phyloP scores from a whole-genome alignment of 352 stramenopile species.

The Peronospora belbahrii region DNA sequence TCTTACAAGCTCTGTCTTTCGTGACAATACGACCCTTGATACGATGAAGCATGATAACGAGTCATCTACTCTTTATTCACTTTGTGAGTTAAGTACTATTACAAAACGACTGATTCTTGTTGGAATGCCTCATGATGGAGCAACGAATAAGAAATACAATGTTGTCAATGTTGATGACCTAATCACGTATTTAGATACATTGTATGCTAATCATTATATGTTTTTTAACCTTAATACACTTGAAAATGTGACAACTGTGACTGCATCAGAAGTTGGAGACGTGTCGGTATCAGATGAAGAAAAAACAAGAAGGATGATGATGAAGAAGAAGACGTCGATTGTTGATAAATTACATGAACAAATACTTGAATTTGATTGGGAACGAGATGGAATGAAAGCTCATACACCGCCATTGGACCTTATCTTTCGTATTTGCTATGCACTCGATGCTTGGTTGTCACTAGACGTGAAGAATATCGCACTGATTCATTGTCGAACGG shows the following conservation, averaged over 20 bases:
- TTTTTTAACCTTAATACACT: constrained; percentile 78
- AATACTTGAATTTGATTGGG: constrained; percentile 80
- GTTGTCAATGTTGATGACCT: constrained; percentile 69
- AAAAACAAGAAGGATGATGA: no score
- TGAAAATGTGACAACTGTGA: constrained; percentile 22
- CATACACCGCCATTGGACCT: constrained; percentile 75
- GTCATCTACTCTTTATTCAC: no score
- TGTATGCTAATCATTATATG: constrained; percentile 57
- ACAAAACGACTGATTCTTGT: constrained; percentile 55
- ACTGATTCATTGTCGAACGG: constrained; percentile 86
- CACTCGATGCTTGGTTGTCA: constrained; percentile 87
- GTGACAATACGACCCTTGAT: no score
- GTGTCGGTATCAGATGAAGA: no score
- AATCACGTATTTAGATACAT: constrained; percentile 41
- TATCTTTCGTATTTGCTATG: constrained; percentile 90
- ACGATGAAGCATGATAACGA: no score
- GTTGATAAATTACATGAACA: constrained; percentile 63
- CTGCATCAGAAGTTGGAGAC: no score
- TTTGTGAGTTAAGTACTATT: no score
- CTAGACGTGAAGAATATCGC: constrained; percentile 76
- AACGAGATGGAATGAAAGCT: constrained; percentile 74
- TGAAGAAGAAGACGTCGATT: constrained; percentile 10
- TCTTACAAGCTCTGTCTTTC: constrained; percentile 63
- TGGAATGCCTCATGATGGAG: constrained; percentile 40
- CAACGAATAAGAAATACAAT: constrained; percentile 69